phyloP scores from a whole-genome alignment of 202 grass and related monocot species.

The Miscanthus sacchariflorus region DNA sequence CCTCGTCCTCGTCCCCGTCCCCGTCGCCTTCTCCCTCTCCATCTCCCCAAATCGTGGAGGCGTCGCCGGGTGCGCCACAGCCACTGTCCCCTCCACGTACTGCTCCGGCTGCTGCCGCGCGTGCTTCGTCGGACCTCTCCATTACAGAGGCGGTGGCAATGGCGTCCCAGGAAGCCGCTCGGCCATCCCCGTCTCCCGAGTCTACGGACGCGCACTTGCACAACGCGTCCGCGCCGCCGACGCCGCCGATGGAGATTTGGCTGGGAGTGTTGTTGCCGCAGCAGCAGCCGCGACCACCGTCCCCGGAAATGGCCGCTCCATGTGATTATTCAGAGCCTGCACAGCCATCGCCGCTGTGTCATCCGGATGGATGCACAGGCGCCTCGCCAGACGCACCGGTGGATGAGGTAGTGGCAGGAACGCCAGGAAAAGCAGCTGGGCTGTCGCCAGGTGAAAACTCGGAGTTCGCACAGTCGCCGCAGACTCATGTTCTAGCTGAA shows the following conservation, averaged over 20 bases:
- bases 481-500: not conserved
- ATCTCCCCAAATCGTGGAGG: constrained; percentile 25
- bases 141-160: constrained; percentile 1
- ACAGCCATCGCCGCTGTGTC: constrained; percentile 1
- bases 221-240: not conserved
- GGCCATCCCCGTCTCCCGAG: constrained; percentile 13
- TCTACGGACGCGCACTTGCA: not conserved
- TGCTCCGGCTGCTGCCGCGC: not conserved
- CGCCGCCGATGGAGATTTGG: constrained; percentile 25
- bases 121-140: not conserved
- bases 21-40: constrained; percentile 19
- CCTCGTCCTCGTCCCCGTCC: not conserved
- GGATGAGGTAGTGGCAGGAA: constrained; percentile 12
- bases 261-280: constrained; percentile 17
- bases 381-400: not conserved
- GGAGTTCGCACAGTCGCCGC: not conserved
- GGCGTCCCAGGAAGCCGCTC: constrained; percentile 16
- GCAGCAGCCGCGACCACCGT: constrained; percentile 18
- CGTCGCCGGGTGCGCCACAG: constrained; percentile 17
- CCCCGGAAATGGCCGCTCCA: not conserved
- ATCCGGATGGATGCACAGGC: constrained; percentile 3
- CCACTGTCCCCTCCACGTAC: constrained; percentile 10
- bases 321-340: constrained; percentile 29
- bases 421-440: constrained; percentile 1
- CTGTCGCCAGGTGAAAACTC: not conserved